phyloP scores from a whole-genome alignment of 345 rosid species.

The Turritis glabra region DNA sequence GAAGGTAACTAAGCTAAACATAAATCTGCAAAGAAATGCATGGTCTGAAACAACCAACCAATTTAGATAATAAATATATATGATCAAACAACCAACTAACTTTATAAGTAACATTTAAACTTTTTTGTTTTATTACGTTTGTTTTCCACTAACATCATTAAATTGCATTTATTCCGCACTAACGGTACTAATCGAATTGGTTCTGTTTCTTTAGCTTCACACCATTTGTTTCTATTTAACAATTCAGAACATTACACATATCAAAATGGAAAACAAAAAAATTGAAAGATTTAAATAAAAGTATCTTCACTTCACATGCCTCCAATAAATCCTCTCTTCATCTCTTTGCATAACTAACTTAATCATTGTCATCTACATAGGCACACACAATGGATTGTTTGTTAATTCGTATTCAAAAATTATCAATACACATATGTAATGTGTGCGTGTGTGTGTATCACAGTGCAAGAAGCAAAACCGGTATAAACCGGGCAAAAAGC shows the following conservation, averaged over 20 bases:
- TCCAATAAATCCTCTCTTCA: neutral
- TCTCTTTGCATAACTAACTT: neutral
- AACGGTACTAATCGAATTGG: conserved; percentile 7
- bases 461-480: neutral
- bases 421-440: neutral
- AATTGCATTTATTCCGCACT: conserved; percentile 10
- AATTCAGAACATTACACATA: neutral
- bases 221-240: conserved; percentile 6
- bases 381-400: neutral
- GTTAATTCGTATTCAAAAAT: neutral
- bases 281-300: neutral
- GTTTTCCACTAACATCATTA: conserved; percentile 7
- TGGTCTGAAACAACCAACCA: neutral
- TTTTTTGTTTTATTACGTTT: neutral
- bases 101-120: neutral
- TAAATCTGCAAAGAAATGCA: neutral
- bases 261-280: neutral
- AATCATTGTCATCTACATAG: neutral
- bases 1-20: neutral
- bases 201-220: conserved; percentile 7
- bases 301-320: neutral
- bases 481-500: neutral
- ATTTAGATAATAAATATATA: neutral
- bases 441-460: no score
- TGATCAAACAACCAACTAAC: neutral